These are phyloP conservation scores for Kwoniella newhampshirensis DNA, from an alignment of 768 basidiomycete species.

Conservation along the genomic window DNA sequence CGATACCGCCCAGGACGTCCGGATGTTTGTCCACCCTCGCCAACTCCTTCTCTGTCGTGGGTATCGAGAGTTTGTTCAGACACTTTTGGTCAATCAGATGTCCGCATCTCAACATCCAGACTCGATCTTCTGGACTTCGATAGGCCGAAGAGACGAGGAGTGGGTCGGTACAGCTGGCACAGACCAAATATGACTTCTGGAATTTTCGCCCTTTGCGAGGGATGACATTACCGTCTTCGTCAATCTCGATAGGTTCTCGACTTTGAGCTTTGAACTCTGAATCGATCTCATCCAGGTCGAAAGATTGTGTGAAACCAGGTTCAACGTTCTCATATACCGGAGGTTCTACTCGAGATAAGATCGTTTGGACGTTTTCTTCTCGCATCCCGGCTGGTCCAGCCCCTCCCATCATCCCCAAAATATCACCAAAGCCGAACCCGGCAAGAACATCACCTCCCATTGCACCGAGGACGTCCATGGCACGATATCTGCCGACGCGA, in stretches of 20 bases:
- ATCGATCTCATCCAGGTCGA: constrained; percentile 32
- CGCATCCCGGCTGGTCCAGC: neutral
- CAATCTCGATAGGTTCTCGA: constrained; percentile 34
- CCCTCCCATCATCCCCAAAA: neutral
- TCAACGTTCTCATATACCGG: constrained; percentile 8
- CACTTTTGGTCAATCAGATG: constrained; percentile 49
- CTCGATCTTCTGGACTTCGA: constrained; percentile 31
- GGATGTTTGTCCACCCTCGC: constrained; percentile 3
- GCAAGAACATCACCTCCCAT: neutral
- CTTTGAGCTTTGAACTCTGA: neutral
- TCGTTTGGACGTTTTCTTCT: constrained; percentile 29
- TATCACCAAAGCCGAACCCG: neutral
- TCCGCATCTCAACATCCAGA: constrained; percentile 46
- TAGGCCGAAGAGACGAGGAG: constrained; percentile 43
- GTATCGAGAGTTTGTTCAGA: constrained; percentile 32
- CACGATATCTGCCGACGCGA: too few relatives aligned
- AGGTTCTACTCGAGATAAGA: constrained; percentile 21
- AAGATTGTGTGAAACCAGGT: constrained; percentile 33
- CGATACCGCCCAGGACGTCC: constrained; percentile 2
- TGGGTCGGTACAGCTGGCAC: constrained; percentile 33
- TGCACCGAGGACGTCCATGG: too few relatives aligned
- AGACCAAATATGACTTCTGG: constrained; percentile 26
- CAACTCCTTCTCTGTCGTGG: constrained; percentile 9
- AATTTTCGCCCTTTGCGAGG: constrained; percentile 11
- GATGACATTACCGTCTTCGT: constrained; percentile 40